Conservation (phyloP, 208 protist species). For the Trypanosoma rangeli region DNA sequence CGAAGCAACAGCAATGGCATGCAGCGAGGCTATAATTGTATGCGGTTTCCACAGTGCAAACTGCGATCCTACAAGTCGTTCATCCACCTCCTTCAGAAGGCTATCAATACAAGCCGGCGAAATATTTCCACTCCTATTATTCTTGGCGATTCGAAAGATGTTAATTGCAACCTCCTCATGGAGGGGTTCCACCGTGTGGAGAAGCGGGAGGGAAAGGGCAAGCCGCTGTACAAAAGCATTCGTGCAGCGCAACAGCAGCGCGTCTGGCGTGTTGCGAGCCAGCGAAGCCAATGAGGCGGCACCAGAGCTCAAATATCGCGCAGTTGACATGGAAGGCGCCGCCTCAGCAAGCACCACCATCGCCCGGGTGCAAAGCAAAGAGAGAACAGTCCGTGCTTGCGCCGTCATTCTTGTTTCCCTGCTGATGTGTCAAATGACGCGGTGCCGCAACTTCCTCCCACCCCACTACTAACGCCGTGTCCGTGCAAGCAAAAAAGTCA, state of each 20-base stretch:
- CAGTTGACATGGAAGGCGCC: slow-evolving; percentile 1
- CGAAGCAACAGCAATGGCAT: slow-evolving; percentile 48
- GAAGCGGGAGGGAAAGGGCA: slow-evolving; percentile 17
- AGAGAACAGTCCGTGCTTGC: neutral
- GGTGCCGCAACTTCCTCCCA: neutral
- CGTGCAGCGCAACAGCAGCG: slow-evolving; percentile 3
- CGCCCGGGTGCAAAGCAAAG: neutral
- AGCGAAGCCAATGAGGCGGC: slow-evolving; percentile 25
- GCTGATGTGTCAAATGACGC: neutral
- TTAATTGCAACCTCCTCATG: slow-evolving; percentile 31
- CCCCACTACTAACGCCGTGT: too few relatives aligned
- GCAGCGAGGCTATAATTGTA: slow-evolving; percentile 46
- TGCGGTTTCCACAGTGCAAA: slow-evolving; percentile 50
- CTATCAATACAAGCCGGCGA: slow-evolving; percentile 24
- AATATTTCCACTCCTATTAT: slow-evolving; percentile 17
- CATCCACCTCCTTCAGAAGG: slow-evolving; percentile 38
- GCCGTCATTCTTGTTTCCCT: neutral
- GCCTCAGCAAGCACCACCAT: neutral
- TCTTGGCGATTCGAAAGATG: slow-evolving; percentile 40
- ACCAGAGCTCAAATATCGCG: slow-evolving; percentile 23
- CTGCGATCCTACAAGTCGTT: slow-evolving; percentile 32
- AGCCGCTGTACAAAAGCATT: slow-evolving; percentile 25
- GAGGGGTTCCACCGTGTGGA: slow-evolving; percentile 28
- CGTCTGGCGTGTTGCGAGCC: slow-evolving; percentile 2
- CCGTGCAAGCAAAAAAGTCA: too few relatives aligned